Conservation (phyloP, 352 stramenopile genomes). For the Phytophthora kernoviae region DNA sequence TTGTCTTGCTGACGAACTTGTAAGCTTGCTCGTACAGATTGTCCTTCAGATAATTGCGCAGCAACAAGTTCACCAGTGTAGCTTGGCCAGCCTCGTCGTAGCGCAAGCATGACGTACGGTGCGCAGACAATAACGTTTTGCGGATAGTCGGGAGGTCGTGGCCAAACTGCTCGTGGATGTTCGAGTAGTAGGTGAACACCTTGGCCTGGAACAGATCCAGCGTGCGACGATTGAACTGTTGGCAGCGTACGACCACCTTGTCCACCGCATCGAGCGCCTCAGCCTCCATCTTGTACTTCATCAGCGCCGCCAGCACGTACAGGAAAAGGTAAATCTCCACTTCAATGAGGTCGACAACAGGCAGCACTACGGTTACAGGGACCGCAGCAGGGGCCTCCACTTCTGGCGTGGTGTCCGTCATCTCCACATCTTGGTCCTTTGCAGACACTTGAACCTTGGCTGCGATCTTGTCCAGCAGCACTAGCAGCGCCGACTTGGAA, state of each 20-base stretch:
- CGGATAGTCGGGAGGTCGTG: slow-evolving; percentile 66
- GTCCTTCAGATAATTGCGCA: slow-evolving; percentile 90
- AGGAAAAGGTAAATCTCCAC: slow-evolving; percentile 87
- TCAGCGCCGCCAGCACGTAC: slow-evolving; percentile 70
- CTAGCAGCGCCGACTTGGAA: slow-evolving; percentile 58
- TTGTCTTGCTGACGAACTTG: slow-evolving; percentile 92
- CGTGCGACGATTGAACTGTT: slow-evolving; percentile 83
- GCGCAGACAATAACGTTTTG: slow-evolving; percentile 71
- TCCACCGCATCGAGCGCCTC: slow-evolving; percentile 64
- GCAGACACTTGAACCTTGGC: slow-evolving; percentile 32
- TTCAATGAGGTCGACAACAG: slow-evolving; percentile 77
- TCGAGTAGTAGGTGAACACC: slow-evolving; percentile 78
- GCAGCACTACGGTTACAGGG: slow-evolving; percentile 35
- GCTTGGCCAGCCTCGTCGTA: slow-evolving; percentile 92
- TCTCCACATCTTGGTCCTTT: slow-evolving; percentile 57
- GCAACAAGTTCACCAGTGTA: slow-evolving; percentile 90
- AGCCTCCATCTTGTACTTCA: slow-evolving; percentile 69
- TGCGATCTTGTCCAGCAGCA: slow-evolving; percentile 55
- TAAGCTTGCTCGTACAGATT: slow-evolving; percentile 93
- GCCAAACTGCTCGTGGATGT: slow-evolving; percentile 71
- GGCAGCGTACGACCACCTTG: slow-evolving; percentile 59
- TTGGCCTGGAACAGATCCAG: slow-evolving; percentile 83
- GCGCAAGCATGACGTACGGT: slow-evolving; percentile 88
- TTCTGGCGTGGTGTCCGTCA: slow-evolving; percentile 50
- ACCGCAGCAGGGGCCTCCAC: slow-evolving; percentile 24